Percentiles rank a stretch among this genome's conserved stretches.
These are phyloP conservation scores for Parachaetomium inaequale DNA, from an alignment of 495 filamentous ascomycete species.

Conservation along the genomic window DNA sequence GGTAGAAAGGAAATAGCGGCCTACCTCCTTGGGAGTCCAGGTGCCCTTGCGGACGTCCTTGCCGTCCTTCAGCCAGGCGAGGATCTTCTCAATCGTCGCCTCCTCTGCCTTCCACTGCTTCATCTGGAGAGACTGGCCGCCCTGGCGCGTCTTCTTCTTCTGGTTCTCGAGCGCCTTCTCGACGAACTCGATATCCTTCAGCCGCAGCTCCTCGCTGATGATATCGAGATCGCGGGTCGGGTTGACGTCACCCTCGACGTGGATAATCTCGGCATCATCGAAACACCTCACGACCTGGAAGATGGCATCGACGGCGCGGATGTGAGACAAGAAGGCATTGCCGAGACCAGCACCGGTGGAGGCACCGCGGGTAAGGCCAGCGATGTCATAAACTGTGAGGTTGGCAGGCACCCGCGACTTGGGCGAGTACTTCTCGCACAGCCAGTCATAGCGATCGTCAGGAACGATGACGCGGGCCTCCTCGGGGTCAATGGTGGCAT, in stretches of 20 bases:
- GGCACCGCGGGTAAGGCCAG: constrained; percentile 91
- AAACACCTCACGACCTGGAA: constrained; percentile 99
- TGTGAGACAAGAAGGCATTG: constrained; percentile 97
- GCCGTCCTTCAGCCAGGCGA: constrained; percentile 74
- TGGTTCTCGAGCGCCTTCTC: constrained; percentile 89
- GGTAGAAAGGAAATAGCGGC: constrained; percentile 33
- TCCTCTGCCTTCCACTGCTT: constrained; percentile 96
- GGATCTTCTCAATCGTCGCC: constrained; percentile 82
- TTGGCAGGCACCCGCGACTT: constrained; percentile 95
- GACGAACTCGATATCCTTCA: constrained; percentile 98
- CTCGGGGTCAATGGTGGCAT: constrained; percentile 98
- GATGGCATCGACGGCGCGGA: constrained; percentile 98
- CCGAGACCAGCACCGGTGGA: constrained; percentile 97
- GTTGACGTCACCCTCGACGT: constrained; percentile 98
- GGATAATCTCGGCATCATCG: constrained; percentile 99
- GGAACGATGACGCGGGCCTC: constrained; percentile 97
- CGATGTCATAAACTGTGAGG: constrained; percentile 98
- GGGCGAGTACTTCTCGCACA: constrained; percentile 93
- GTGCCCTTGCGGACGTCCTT: constrained; percentile 88
- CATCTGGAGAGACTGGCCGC: constrained; percentile 95
- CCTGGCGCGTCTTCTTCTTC: constrained; percentile 88
- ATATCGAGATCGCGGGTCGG: constrained; percentile 91
- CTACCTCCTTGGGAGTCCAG: constrained; percentile 95
- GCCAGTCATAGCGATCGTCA: constrained; percentile 93
- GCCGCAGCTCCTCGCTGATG: constrained; percentile 91